Evolutionary conservation across 2,329 filamentous ascomycete species (phyloP), one percentile per base, ranked within the genome.

Genomic region (Sclerotinia spermophila): DNA sequence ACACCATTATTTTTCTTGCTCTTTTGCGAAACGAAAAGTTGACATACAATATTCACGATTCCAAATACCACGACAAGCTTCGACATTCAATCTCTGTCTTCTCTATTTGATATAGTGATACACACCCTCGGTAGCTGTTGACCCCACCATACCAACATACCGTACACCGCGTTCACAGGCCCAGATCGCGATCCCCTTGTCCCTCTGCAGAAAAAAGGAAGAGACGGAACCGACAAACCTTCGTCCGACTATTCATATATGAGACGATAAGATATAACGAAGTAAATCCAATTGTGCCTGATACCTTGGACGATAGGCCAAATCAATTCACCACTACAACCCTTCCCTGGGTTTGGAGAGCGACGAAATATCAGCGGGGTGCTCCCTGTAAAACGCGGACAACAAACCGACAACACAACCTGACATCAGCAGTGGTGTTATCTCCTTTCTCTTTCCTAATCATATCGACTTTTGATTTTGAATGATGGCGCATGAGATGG

Each of bases 401-500:
- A 58, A 48, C 62, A 67, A 70, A 30, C 40, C 61, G 42, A 69
- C 44, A 44, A 64, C 58, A 40, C 67, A 45, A 55, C 60, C 48
- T 53, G 60, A 71, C 56, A 61, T 48, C 60, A 17, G 42, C 38
- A 33, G 68, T 51, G 27, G n/a, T 58, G 45, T 42, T 70, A 44
- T 71, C 62, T 38, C 59, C 30, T 69, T 59, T 68, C 53, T 59
- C 65, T 42, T 53, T 51, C n/a, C 17, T 33, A 33, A 44, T 53
- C 62, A 17, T 17, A 42, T 55, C 61, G n/a, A 24, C n/a, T 21
- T 56, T 67, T 38, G 68, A 70, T 58, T 56, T 61, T 56, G 42
- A 69, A 76, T 64, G 35, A 79, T 79, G 78, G 75, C 77, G 70
- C 75, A 78, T 71, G 75, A 74, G 72, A 79, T 78, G 80, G 83